Conservation (phyloP, 2,329 filamentous ascomycete genomes). For the Diaporthe ilicicola region DNA sequence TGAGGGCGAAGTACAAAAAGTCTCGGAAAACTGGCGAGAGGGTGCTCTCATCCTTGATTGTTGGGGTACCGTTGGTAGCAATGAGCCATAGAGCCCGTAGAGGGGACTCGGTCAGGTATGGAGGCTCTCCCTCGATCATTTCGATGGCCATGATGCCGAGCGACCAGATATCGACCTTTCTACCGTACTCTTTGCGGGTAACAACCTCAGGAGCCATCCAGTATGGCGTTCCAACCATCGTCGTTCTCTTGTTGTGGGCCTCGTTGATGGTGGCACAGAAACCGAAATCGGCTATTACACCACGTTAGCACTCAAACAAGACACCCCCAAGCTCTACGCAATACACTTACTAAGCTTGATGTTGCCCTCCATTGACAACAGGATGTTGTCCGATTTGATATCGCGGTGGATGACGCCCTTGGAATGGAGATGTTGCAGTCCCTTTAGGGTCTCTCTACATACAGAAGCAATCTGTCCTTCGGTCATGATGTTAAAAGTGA, state of each 20-base stretch:
- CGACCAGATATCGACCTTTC: constrained; percentile 99
- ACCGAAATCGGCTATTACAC: constrained; percentile 83
- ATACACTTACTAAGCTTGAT: constrained; percentile 89
- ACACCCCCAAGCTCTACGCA: constrained; percentile 22
- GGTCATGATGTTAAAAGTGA: constrained; percentile 99
- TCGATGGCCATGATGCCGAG: constrained; percentile 99
- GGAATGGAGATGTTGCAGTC: constrained; percentile 93
- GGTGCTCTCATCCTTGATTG: constrained; percentile 91
- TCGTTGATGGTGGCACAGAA: constrained; percentile 99
- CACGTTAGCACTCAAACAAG: not conserved
- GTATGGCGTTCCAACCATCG: constrained; percentile 98
- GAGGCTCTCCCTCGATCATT: constrained; percentile 99
- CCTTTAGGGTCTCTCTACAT: constrained; percentile 90
- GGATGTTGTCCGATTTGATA: constrained; percentile 98
- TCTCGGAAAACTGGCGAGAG: constrained; percentile 85
- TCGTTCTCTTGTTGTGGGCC: constrained; percentile 94
- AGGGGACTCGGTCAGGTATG: constrained; percentile 94
- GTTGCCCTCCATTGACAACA: constrained; percentile 91
- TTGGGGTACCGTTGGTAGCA: constrained; percentile 93
- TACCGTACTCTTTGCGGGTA: constrained; percentile 95
- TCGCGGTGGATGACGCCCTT: constrained; percentile 98
- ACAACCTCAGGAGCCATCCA: constrained; percentile 99
- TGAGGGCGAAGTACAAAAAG: constrained; percentile 91
- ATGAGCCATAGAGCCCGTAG: constrained; percentile 94
- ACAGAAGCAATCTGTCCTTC: constrained; percentile 97